Evolutionary conservation across 2,329 filamentous ascomycete genomes (phyloP).

Genomic region (Parastagonospora nodorum): DNA sequence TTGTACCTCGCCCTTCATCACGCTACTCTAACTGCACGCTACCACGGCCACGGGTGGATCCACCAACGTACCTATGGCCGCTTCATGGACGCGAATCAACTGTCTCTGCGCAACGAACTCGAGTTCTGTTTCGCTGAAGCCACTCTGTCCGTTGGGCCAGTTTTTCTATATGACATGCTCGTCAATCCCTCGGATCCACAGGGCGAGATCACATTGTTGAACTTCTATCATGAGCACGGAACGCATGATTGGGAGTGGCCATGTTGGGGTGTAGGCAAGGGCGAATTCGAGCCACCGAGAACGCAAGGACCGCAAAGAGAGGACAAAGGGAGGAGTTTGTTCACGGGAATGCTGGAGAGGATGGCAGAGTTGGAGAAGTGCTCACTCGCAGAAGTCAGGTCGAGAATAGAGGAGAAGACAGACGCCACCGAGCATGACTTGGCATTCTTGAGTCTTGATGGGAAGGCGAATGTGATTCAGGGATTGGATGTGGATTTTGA

Average conservation of each 20-base stretch:
- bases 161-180: slow-evolving; percentile 32
- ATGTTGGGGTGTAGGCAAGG: slow-evolving; percentile 17
- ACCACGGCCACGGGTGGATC: slow-evolving; percentile 39
- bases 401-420: slow-evolving; percentile 22
- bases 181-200: slow-evolving; percentile 12
- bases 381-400: slow-evolving; percentile 25
- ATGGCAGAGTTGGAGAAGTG: slow-evolving; percentile 25
- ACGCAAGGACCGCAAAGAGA: slow-evolving; percentile 33
- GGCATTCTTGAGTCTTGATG: slow-evolving; percentile 27
- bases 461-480: slow-evolving; percentile 30
- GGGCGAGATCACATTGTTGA: slow-evolving; percentile 27
- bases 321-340: slow-evolving; percentile 20
- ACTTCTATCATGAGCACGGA: slow-evolving; percentile 35
- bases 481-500: slow-evolving; percentile 22
- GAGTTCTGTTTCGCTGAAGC: slow-evolving; percentile 40
- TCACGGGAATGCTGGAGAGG: slow-evolving; percentile 31
- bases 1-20: slow-evolving; percentile 37
- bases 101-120: slow-evolving; percentile 34
- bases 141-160: slow-evolving; percentile 25
- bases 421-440: slow-evolving; percentile 23
- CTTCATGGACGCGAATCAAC: slow-evolving; percentile 35
- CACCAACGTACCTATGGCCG: slow-evolving; percentile 35
- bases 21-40: slow-evolving; percentile 34
- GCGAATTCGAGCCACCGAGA: slow-evolving; percentile 31
- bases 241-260: slow-evolving; percentile 33